Evolutionary conservation across 441 rosid species (phyloP).

Genomic region (Populus hybrid): DNA sequence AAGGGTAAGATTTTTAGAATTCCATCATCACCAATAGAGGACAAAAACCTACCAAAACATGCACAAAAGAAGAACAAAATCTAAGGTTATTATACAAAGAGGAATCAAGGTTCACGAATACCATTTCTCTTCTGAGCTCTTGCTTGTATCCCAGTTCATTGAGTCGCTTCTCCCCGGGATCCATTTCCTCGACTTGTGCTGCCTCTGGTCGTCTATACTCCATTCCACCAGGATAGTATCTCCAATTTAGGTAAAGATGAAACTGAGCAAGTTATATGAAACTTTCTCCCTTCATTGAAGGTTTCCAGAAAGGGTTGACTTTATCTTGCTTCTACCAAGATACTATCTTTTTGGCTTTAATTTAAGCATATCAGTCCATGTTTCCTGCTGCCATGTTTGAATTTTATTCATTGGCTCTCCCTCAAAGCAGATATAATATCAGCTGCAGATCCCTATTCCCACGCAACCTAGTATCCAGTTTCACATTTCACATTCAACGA

Average conservation of each 20-base stretch:
- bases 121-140: slow-evolving; percentile 68
- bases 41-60: not conserved
- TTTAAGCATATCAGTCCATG: not conserved
- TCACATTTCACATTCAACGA: not conserved
- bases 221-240: not conserved
- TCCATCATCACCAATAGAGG: not conserved
- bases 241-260: not conserved
- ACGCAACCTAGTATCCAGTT: not conserved
- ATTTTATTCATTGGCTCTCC: not conserved
- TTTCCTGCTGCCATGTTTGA: not conserved
- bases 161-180: slow-evolving; percentile 58
- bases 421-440: not conserved
- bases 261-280: not conserved
- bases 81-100: not conserved
- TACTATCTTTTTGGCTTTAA: not conserved
- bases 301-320: not conserved
- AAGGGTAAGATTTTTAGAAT: not conserved
- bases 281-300: not conserved
- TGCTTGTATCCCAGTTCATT: slow-evolving; percentile 75
- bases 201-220: not conserved
- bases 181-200: slow-evolving; percentile 25
- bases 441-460: not conserved
- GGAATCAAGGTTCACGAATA: slow-evolving; percentile 1
- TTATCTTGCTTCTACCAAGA: not conserved
- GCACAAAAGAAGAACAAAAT: not conserved